phyloP scores from a whole-genome alignment of 2,329 filamentous ascomycete species.

The Neofusicoccum cordaticola region DNA sequence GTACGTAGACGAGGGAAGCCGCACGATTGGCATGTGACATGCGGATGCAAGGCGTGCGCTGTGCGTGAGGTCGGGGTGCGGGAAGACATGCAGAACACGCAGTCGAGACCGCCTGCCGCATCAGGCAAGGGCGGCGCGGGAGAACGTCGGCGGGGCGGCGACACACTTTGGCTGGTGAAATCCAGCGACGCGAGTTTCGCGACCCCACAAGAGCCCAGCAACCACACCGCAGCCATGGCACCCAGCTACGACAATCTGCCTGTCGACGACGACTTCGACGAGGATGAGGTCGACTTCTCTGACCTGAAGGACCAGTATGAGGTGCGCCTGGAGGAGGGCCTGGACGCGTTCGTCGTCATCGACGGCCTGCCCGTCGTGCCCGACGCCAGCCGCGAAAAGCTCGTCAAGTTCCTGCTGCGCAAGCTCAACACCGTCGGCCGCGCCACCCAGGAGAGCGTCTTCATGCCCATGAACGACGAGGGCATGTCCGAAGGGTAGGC shows the following conservation, averaged over 20 bases:
- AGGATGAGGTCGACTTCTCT: slow-evolving; percentile 91
- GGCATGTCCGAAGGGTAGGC: slow-evolving; percentile 81
- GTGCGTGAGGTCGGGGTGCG: no score
- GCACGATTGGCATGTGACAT: not conserved
- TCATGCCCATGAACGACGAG: slow-evolving; percentile 89
- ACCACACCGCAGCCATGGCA: slow-evolving; percentile 66
- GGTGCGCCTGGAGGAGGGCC: slow-evolving; percentile 90
- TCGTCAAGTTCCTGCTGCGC: slow-evolving; percentile 93
- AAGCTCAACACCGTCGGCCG: slow-evolving; percentile 85
- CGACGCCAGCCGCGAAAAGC: slow-evolving; percentile 87
- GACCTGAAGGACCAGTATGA: slow-evolving; percentile 94
- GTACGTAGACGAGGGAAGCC: not conserved
- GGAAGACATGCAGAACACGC: no score
- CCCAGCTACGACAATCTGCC: slow-evolving; percentile 88
- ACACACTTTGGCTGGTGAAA: slow-evolving; percentile 11
- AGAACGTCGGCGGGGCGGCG: not conserved
- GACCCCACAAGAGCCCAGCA: slow-evolving; percentile 11
- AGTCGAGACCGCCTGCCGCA: not conserved
- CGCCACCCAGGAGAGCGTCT: slow-evolving; percentile 80
- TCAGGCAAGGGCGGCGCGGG: not conserved
- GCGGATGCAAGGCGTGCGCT: not conserved
- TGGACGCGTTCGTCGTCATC: slow-evolving; percentile 94
- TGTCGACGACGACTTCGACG: slow-evolving; percentile 88
- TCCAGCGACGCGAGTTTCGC: slow-evolving; percentile 16
- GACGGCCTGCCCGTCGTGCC: slow-evolving; percentile 89